Evolutionary conservation across 2,329 filamentous ascomycete genomes (phyloP).

Genomic region (Aaosphaeria arxii): DNA sequence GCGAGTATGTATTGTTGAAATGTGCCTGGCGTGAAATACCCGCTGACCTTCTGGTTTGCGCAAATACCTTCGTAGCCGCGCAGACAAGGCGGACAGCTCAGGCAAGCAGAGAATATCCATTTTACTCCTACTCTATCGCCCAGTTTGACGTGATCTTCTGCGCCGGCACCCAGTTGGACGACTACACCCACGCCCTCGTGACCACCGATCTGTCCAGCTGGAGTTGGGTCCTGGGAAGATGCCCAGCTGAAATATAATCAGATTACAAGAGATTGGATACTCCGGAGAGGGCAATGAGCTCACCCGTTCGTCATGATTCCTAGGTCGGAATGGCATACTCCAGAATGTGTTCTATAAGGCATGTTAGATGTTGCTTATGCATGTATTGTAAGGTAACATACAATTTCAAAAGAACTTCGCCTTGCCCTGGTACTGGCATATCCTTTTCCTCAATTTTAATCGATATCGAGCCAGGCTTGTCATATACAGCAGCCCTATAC

Average conservation of each 20-base stretch:
- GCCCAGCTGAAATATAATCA: constrained; percentile 40
- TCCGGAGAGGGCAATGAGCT: too few species aligned
- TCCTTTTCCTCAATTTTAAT: constrained; percentile 63
- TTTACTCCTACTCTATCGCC: constrained; percentile 70
- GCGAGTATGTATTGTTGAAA: constrained; percentile 68
- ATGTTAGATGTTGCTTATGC: too few species aligned
- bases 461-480: constrained; percentile 63
- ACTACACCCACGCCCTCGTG: constrained; percentile 67
- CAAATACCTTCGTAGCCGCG: constrained; percentile 44
- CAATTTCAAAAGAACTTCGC: constrained; percentile 63
- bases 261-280: too few species aligned
- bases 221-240: constrained; percentile 57
- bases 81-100: constrained; percentile 28
- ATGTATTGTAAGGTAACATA: constrained; percentile 24
- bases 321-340: constrained; percentile 64
- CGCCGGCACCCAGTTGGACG: constrained; percentile 62
- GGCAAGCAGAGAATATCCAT: constrained; percentile 60
- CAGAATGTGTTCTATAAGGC: constrained; percentile 51
- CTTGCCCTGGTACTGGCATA: constrained; percentile 61
- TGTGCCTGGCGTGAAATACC: constrained; percentile 68
- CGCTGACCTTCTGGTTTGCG: constrained; percentile 51
- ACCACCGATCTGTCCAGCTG: constrained; percentile 62
- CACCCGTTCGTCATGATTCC: constrained; percentile 44
- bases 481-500: constrained; percentile 63
- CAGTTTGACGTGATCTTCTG: constrained; percentile 58